Evolutionary conservation across 805 yeast genomes (phyloP).

Genomic region (Torulaspora microellipsoides): DNA sequence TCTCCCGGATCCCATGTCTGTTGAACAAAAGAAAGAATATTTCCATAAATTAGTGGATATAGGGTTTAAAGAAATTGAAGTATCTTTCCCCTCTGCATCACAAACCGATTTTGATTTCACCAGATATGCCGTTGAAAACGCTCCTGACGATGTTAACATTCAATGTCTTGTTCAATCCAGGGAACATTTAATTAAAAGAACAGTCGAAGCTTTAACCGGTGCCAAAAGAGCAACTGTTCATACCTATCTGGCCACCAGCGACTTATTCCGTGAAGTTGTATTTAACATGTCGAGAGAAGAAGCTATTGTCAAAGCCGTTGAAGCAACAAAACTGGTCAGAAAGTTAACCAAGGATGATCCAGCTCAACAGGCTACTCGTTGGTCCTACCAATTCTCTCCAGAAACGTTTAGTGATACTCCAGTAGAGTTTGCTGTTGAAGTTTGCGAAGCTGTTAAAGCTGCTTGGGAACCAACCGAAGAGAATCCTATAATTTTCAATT

Average conservation of each 20-base stretch:
- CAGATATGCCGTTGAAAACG: slow-evolving; percentile 70
- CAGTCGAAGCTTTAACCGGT: slow-evolving; percentile 68
- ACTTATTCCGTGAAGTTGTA: slow-evolving; percentile 68
- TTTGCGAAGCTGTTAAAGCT: slow-evolving; percentile 73
- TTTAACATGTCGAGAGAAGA: slow-evolving; percentile 68
- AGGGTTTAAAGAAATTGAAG: slow-evolving; percentile 80
- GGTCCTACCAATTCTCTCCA: slow-evolving; percentile 75
- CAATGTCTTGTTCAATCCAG: slow-evolving; percentile 76
- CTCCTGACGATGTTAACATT: slow-evolving; percentile 69
- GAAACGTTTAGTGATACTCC: slow-evolving; percentile 76
- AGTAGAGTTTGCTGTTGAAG: slow-evolving; percentile 65
- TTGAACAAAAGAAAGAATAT: slow-evolving; percentile 67
- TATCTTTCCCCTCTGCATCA: slow-evolving; percentile 75
- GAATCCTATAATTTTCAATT: slow-evolving; percentile 68
- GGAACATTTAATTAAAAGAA: slow-evolving; percentile 66
- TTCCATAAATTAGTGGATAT: slow-evolving; percentile 67
- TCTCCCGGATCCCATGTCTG: slow-evolving; percentile 77
- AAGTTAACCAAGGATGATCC: slow-evolving; percentile 75
- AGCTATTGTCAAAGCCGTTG: slow-evolving; percentile 63
- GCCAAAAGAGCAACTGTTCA: slow-evolving; percentile 71
- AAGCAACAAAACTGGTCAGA: slow-evolving; percentile 62
- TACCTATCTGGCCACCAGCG: slow-evolving; percentile 72
- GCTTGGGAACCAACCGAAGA: slow-evolving; percentile 79
- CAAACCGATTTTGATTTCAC: slow-evolving; percentile 82
- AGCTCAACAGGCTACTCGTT: slow-evolving; percentile 52